Percentiles rank a stretch among this genome's conserved stretches.
Conservation (phyloP, 2,329 filamentous ascomycete species). For the Daldinia eschscholtzii region DNA sequence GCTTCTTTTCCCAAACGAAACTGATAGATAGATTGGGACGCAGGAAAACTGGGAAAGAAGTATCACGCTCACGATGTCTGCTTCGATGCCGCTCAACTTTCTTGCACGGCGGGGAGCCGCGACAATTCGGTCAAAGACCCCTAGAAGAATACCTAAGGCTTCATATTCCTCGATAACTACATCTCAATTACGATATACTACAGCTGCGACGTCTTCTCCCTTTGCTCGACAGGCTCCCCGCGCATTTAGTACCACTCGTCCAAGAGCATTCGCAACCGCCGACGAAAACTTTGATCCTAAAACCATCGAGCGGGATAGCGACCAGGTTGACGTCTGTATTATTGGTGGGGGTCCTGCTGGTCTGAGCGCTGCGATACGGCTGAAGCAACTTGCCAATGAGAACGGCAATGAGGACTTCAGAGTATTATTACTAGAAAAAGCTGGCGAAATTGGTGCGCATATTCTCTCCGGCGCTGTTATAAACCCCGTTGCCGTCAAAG, state of each 20-base stretch:
- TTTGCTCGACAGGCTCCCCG: conserved; percentile 44
- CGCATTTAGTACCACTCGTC: conserved; percentile 55
- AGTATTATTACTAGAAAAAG: conserved; percentile 93
- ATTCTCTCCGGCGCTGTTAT: conserved; percentile 97
- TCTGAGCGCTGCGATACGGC: conserved; percentile 88
- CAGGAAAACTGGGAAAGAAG: conserved; percentile 9
- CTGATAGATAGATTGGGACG: conserved; percentile 2
- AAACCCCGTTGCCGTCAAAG: conserved; percentile 86
- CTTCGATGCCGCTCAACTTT: conserved; percentile 47
- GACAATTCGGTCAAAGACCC: conserved; percentile 42
- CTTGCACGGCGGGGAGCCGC: conserved; percentile 47
- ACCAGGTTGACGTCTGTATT: conserved; percentile 96
- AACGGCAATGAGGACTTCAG: conserved; percentile 96
- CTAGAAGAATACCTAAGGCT: conserved; percentile 36
- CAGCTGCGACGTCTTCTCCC: conserved; percentile 29
- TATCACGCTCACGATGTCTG: conserved; percentile 45
- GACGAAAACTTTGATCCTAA: conserved; percentile 74
- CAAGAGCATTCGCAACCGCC: conserved; percentile 49
- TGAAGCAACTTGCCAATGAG: conserved; percentile 96
- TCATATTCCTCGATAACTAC: conserved; percentile 44
- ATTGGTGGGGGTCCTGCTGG: conserved; percentile 95
- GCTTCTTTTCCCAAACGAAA: neutral
- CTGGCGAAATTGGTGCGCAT: conserved; percentile 93
- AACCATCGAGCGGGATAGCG: conserved; percentile 84
- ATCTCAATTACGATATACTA: conserved; percentile 36